Percentiles rank a stretch among this genome's conserved stretches.
phyloP scores from a whole-genome alignment of 2,329 filamentous ascomycete species.

The Alternaria gansuensis region DNA sequence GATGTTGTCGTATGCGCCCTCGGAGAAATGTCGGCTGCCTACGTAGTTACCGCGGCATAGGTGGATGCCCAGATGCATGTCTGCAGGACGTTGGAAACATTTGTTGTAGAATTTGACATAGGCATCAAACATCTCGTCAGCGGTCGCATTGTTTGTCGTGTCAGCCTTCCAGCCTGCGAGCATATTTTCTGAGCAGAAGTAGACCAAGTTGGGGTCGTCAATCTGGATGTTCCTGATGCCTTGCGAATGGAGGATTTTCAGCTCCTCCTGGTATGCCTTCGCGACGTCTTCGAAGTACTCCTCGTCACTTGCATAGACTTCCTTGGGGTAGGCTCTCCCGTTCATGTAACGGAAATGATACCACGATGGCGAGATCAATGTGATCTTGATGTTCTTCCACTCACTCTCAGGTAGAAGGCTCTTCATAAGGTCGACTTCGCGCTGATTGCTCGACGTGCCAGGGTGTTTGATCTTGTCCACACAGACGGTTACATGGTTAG shows the following conservation, averaged over 20 bases:
- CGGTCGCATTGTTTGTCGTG: conserved; percentile 70
- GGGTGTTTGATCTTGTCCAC: conserved; percentile 66
- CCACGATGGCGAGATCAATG: conserved; percentile 72
- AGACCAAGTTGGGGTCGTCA: conserved; percentile 60
- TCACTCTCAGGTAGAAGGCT: conserved; percentile 66
- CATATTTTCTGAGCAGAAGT: conserved; percentile 52
- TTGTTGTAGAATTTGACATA: conserved; percentile 83
- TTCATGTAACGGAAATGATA: conserved; percentile 73
- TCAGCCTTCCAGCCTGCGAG: conserved; percentile 62
- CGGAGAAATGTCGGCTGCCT: conserved; percentile 58
- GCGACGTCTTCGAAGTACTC: conserved; percentile 60
- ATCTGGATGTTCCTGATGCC: conserved; percentile 61
- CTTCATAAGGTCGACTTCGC: conserved; percentile 69
- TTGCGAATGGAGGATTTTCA: conserved; percentile 57
- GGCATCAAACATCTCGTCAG: conserved; percentile 75
- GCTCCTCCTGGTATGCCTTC: conserved; percentile 58
- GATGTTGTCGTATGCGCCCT: conserved; percentile 59
- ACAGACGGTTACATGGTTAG: conserved; percentile 65
- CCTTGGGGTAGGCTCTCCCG: conserved; percentile 57
- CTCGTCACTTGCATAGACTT: conserved; percentile 57
- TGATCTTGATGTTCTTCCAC: conserved; percentile 73
- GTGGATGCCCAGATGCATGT: conserved; percentile 81
- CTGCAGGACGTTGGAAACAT: conserved; percentile 68
- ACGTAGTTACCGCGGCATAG: conserved; percentile 68
- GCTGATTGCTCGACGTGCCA: conserved; percentile 64